These are phyloP conservation scores for Galerina marginata DNA, from an alignment of 768 basidiomycete species.

Conservation along the genomic window DNA sequence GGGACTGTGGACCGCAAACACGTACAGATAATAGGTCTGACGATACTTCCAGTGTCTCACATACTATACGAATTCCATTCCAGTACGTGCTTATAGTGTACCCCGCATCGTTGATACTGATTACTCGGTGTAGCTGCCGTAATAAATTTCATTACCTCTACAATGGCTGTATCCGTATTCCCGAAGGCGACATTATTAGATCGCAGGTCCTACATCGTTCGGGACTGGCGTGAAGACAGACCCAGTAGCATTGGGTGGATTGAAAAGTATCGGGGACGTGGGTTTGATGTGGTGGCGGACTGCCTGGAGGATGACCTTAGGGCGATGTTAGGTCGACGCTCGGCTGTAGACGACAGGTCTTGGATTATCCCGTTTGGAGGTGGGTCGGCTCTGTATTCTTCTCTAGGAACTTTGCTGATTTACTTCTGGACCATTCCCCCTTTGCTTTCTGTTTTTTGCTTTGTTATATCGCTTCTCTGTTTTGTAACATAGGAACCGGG, in stretches of 20 bases:
- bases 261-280: not conserved
- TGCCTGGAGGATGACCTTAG: not conserved
- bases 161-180: slow-evolving; percentile 6
- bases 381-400: not conserved
- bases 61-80: slow-evolving; percentile 6
- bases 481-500: too few species aligned
- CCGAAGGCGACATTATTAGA: slow-evolving; percentile 3
- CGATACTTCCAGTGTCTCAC: not conserved
- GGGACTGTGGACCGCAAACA: not conserved
- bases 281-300: not conserved
- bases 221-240: too few species aligned
- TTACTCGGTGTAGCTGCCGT: slow-evolving; percentile 2
- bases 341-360: not conserved
- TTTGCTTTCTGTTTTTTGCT: too few species aligned
- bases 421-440: too few species aligned
- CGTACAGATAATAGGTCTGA: not conserved
- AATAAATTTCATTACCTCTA: slow-evolving; percentile 9
- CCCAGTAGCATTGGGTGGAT: not conserved
- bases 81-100: not conserved
- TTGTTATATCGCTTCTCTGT: too few species aligned
- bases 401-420: too few species aligned
- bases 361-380: not conserved
- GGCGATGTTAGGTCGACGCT: not conserved
- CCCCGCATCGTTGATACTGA: not conserved
- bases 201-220: not conserved